Conservation (phyloP, 192 early-diverging fungal species). For the Mortierella claussenii region DNA sequence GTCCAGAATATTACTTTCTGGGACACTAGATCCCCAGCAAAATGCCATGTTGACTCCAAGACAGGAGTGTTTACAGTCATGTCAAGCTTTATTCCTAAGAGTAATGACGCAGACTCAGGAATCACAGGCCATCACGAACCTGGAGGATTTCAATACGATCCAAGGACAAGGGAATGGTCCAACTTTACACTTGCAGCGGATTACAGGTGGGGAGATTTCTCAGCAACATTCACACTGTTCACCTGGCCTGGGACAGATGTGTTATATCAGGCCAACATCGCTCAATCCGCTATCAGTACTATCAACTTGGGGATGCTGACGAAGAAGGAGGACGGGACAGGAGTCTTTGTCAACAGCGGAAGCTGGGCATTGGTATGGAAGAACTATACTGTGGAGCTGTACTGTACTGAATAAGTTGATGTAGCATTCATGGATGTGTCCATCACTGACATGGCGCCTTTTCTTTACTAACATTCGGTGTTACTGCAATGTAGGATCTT, state of each 20-base stretch:
- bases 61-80: constrained; percentile 22
- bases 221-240: constrained; percentile 12
- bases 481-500: neutral
- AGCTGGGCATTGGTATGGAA: constrained; percentile 10
- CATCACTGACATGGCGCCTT: too few species aligned
- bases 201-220: constrained; percentile 16
- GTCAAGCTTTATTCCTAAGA: constrained; percentile 15
- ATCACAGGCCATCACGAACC: neutral
- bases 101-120: neutral
- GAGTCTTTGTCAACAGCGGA: constrained; percentile 6
- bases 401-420: neutral
- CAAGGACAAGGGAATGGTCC: constrained; percentile 5
- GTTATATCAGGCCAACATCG: constrained; percentile 25
- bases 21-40: constrained; percentile 3
- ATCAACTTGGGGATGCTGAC: constrained; percentile 8
- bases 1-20: neutral
- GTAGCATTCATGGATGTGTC: too few species aligned
- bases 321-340: neutral
- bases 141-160: constrained; percentile 31
- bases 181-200: constrained; percentile 10
- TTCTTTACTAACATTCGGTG: too few species aligned
- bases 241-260: constrained; percentile 6
- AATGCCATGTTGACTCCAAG: constrained; percentile 12
- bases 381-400: too few species aligned
- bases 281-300: neutral